These are phyloP conservation scores for Rhizopogon rudus DNA, from an alignment of 768 basidiomycete genomes.

Conservation along the genomic window DNA sequence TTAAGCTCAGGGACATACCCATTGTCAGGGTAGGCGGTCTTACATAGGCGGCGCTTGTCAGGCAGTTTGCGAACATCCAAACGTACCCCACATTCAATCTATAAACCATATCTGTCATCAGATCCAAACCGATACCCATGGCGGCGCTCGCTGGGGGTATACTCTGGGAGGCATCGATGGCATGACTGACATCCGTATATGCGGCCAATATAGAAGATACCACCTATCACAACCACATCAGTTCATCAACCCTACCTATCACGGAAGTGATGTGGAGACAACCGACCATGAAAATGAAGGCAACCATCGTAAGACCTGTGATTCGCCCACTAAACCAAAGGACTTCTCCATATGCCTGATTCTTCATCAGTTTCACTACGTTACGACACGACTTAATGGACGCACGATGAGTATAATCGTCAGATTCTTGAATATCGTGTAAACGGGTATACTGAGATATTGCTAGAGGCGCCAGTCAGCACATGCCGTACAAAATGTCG, in stretches of 20 bases:
- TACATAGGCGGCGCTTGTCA: constrained; percentile 87
- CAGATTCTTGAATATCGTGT: constrained; percentile 99
- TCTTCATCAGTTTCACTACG: constrained; percentile 1
- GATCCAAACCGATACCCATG: constrained; percentile 22
- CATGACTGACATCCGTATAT: constrained; percentile 73
- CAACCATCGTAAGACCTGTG: constrained; percentile 79
- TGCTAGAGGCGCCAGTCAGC: constrained; percentile 47
- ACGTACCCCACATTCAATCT: constrained; percentile 78
- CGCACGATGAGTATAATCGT: constrained; percentile 97
- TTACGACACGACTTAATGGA: constrained; percentile 6
- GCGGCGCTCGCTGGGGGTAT: constrained; percentile 21
- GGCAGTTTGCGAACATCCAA: constrained; percentile 95
- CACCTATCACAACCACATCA: constrained; percentile 44
- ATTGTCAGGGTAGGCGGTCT: constrained; percentile 22
- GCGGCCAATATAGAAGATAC: constrained; percentile 95
- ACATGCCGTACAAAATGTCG: not conserved
- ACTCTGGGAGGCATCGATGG: constrained; percentile 22
- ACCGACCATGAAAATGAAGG: constrained; percentile 89
- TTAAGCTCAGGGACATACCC: not conserved
- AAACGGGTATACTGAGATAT: constrained; percentile 94
- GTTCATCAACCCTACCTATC: not conserved
- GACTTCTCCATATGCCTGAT: constrained; percentile 93
- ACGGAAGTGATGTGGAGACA: not conserved
- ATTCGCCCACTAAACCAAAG: constrained; percentile 93
- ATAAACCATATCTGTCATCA: constrained; percentile 43